Evolutionary conservation across 1,139 yeast species (phyloP), one percentile per base, ranked within the genome.

Genomic region (Scheffersomyces lignicola): DNA sequence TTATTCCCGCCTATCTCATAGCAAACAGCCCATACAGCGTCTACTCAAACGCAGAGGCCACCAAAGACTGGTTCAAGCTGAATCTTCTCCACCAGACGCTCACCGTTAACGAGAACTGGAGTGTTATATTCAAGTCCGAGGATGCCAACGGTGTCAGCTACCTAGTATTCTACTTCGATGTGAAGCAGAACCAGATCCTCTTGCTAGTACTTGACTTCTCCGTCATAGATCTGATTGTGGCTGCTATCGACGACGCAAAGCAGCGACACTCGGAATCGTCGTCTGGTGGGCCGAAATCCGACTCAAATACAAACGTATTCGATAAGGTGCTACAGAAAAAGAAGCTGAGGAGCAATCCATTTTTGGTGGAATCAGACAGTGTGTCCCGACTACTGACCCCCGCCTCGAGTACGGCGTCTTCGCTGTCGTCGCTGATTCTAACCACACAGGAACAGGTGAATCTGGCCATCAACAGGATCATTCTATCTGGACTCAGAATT

Each of bases 401-500:
- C 21, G 33, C 23, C 38, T 27, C 18, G 12, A 22, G 36, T 14
- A 11, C 32, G 13, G n/a, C 39, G 32, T n/a, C 36, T 11, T 40
- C 42, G 18, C 44, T 47, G 6, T 37, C 47, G 11, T 34, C 52
- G 9, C 61, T 49, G 52, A 45, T 46, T 1, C 45, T 61, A 7
- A 48, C 52, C 7, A 48, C 60, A 18, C 52, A 51, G 24, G 69
- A 64, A 14, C 72, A 65, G 38, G 54, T 64, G 18, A 55, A 58
- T 35, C 58, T 52, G 35, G 65, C 66, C 8, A 52, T 67, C 18
- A 60, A 56, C 34, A 65, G 64, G 38, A 50, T 68, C 12, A 60
- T 69, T 5, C 49, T 63, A 7, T 66, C 74, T 5, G 76, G 76
- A 1, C 53, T 70, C 24, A 47, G 76, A 38, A 54, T 70, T 16